phyloP scores from a whole-genome alignment of 164 flowering plant genomes.

The Magnolia sinica region DNA sequence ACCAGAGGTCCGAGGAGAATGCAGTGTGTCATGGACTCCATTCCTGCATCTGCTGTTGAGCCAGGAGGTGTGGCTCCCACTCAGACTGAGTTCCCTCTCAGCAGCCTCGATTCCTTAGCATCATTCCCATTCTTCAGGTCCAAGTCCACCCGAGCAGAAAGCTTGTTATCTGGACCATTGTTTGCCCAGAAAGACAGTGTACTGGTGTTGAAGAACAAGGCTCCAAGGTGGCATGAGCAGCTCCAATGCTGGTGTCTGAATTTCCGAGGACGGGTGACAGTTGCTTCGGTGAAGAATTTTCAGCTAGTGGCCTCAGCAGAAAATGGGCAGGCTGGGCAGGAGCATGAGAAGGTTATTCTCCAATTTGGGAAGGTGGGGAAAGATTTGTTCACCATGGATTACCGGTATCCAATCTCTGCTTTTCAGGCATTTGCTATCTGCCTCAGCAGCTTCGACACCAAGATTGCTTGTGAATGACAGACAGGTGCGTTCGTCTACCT shows the following conservation, averaged over 20 bases:
- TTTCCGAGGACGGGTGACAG: constrained; percentile 73
- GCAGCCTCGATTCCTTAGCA: constrained; percentile 40
- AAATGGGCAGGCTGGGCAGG: constrained; percentile 37
- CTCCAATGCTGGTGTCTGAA: constrained; percentile 86
- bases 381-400: constrained; percentile 82
- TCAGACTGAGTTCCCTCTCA: constrained; percentile 46
- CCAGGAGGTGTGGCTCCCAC: constrained; percentile 70
- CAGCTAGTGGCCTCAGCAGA: constrained; percentile 63
- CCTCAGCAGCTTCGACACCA: constrained; percentile 85
- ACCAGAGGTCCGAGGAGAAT: constrained; percentile 78
- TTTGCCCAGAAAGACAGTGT: constrained; percentile 34
- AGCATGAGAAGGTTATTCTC: constrained; percentile 60
- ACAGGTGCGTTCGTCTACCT: neutral
- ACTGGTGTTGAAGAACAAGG: constrained; percentile 55
- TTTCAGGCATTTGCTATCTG: constrained; percentile 80
- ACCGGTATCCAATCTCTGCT: constrained; percentile 65
- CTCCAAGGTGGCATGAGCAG: constrained; percentile 88
- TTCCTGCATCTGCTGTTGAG: constrained; percentile 51
- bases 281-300: constrained; percentile 83
- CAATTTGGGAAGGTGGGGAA: constrained; percentile 85
- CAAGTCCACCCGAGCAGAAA: constrained; percentile 40
- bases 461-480: constrained; percentile 73
- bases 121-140: constrained; percentile 46
- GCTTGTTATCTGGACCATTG: constrained; percentile 33
- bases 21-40: constrained; percentile 59